phyloP scores from a whole-genome alignment of 441 rosid genomes.

The Codiaeum variegatum region DNA sequence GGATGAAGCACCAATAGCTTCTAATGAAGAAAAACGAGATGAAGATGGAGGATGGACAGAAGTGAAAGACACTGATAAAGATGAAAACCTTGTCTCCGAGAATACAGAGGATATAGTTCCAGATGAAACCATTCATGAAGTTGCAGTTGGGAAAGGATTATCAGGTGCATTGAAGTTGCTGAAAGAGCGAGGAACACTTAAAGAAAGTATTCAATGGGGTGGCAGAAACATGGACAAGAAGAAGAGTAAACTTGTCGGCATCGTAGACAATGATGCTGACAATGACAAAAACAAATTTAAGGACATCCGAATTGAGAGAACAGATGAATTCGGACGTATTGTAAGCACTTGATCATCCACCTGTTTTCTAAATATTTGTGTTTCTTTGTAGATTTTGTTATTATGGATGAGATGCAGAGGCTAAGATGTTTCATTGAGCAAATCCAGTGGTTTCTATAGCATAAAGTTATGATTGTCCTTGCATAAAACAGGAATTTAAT shows the following conservation, averaged over 20 bases:
- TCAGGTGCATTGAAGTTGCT: conserved; percentile 82
- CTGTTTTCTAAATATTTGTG: conserved; percentile 14
- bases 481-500: neutral
- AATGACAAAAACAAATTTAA: conserved; percentile 61
- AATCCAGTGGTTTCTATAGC: neutral
- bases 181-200: conserved; percentile 86
- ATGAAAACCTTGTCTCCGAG: conserved; percentile 44
- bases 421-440: conserved; percentile 3
- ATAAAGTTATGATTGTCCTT: neutral
- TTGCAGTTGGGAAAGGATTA: conserved; percentile 83
- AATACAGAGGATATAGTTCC: conserved; percentile 61
- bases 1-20: conserved; percentile 61
- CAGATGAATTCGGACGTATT: conserved; percentile 95
- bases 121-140: conserved; percentile 85
- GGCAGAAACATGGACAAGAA: conserved; percentile 99
- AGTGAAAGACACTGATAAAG: conserved; percentile 45
- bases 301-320: conserved; percentile 83
- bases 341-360: conserved; percentile 49
- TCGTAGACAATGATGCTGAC: conserved; percentile 42
- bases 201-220: conserved; percentile 91
- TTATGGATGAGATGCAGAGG: neutral
- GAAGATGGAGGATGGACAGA: conserved; percentile 65
- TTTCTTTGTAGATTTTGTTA: neutral
- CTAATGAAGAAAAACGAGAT: conserved; percentile 51
- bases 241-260: conserved; percentile 94